Evolutionary conservation across 768 basidiomycete species (phyloP), one percentile per base, ranked within the genome.

Genomic region (Suillus placidus): DNA sequence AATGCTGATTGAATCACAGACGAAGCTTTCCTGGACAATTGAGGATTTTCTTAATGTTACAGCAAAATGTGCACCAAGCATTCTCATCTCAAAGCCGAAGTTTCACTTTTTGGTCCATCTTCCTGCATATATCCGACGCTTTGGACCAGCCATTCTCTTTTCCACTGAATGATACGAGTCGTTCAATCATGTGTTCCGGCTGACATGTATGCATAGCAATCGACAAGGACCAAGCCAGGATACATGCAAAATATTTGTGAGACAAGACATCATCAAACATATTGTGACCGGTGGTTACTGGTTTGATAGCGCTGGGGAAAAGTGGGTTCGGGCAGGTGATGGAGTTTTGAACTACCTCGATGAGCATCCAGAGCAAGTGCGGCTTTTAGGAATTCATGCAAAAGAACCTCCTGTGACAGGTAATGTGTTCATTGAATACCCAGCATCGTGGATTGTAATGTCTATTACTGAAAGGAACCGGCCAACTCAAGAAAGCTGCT

Each of bases 71-170:
- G 68, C 62, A 2, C 77, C 71, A 0, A 73, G 71, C 8, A 74
- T 70, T 14, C 61, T 74, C 16, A 61, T 78, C 8, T 66, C 35
- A 0, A 80, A 80, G 18, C 64, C 71, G 0, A 78, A 78, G 26
- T 76, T 77, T 35, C 77, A 78, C 55, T 72, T 79, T 13, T 63
- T 79, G 0, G 23, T 77, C 1, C 74, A 78, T n/a, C 68, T 77
- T 3, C 73, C 75, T 0, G 65, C 64, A n/a, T 72, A 68, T n/a
- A 76, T 79, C 26, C 34, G 64, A 1, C 64, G 47, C 0, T 79
- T 79, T 63, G 78, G 73, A 0, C 77, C 77, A 0, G 69, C 76
- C 0, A 68, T 78, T 1, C 60, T 76, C 0, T 78, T 73, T 58
- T 71, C 74, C 0, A 78, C 76, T 3, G 73, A 79, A 42, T 38